Base-by-base conservation (phyloP, 2,329 filamentous ascomycete species). In the Cladosporium colombiae region DNA sequence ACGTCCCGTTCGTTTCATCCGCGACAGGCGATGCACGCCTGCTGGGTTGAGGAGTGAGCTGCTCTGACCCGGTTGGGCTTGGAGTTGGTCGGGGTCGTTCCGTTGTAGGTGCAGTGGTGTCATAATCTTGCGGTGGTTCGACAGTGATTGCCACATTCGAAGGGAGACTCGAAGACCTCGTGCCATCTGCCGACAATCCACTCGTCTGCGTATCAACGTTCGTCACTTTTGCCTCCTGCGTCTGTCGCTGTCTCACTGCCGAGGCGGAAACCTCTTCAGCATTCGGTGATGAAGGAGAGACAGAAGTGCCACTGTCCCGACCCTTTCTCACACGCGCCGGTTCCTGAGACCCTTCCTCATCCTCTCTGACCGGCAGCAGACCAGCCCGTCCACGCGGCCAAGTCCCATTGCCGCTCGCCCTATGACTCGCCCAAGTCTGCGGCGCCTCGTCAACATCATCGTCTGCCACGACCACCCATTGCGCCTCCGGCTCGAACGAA, bases 401-500 rank as follows among this genome's bases (percentile, higher is more conserved):
- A 37, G 44, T 66, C 68, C 31, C 65, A 69, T 55, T 67, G 52
- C 27, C 52, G 29, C n/a, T 55, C 52, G 27, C 27, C n/a, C 40
- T 46, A 46, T 46, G 40, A 21, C 40, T 46, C 40, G 40, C 40
- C 40, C 40, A 46, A 13, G 27, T 55, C 52, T 21, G 52, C 8
- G 27, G 27, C 11, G 52, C 8, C 29, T 21, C 10, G 52, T 55
- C 52, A 13, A 66, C 64, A 71, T 46, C 53, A 73, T 70, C 50
- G 70, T 69, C 65, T 7, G 31, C 16, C 52, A 68, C 65, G 16
- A 68, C 71, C 35, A 61, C 57, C 53, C 57, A 56, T 44, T 69
- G 67, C 21, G 69, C 66, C 29, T 70, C 62, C 61, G 70, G 59
- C 52, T 55, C 27, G 53, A 69, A 68, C 23, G 49, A 31, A n/a